Evolutionary conservation across 108 stramenopile species (phyloP).

Genomic region (Pseudonitzschia delicatissima): DNA sequence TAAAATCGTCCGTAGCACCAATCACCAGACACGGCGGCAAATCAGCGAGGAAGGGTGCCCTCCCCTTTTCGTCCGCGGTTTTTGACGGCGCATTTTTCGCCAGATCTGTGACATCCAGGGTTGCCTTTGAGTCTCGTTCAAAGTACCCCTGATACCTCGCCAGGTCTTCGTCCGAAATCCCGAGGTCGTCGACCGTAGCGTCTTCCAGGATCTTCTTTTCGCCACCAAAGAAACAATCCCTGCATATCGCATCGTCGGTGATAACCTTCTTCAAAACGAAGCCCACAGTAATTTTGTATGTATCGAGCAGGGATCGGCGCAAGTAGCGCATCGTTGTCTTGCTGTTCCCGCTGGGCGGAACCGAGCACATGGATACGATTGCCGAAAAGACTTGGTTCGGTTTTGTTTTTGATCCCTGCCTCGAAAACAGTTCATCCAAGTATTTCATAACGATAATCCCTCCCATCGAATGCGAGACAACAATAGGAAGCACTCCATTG

Average conservation of each 20-base stretch:
- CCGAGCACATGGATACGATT: slow-evolving; percentile 69
- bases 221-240: slow-evolving; percentile 66
- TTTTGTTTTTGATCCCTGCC: neutral
- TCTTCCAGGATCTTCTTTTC: slow-evolving; percentile 14
- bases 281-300: slow-evolving; percentile 59
- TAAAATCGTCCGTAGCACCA: slow-evolving; percentile 57
- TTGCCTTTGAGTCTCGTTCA: slow-evolving; percentile 46
- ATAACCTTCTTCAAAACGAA: slow-evolving; percentile 58
- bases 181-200: slow-evolving; percentile 36
- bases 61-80: slow-evolving; percentile 22
- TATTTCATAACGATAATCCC: slow-evolving; percentile 58
- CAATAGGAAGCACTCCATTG: slow-evolving; percentile 20
- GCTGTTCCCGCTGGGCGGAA: slow-evolving; percentile 87
- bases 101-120: slow-evolving; percentile 55
- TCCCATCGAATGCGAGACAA: slow-evolving; percentile 62
- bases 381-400: slow-evolving; percentile 35
- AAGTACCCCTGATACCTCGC: slow-evolving; percentile 50
- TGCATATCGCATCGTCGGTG: slow-evolving; percentile 36
- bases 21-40: slow-evolving; percentile 59
- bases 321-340: slow-evolving; percentile 55
- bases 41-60: slow-evolving; percentile 29
- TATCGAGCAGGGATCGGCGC: slow-evolving; percentile 37
- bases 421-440: slow-evolving; percentile 26
- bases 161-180: slow-evolving; percentile 61
- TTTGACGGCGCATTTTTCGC: slow-evolving; percentile 40